A percentile compares a stretch with the other conserved stretches of the same genome.
These are phyloP conservation scores for Euphrasia arctica DNA, from an alignment of 305 asterid species.

Conservation along the genomic window DNA sequence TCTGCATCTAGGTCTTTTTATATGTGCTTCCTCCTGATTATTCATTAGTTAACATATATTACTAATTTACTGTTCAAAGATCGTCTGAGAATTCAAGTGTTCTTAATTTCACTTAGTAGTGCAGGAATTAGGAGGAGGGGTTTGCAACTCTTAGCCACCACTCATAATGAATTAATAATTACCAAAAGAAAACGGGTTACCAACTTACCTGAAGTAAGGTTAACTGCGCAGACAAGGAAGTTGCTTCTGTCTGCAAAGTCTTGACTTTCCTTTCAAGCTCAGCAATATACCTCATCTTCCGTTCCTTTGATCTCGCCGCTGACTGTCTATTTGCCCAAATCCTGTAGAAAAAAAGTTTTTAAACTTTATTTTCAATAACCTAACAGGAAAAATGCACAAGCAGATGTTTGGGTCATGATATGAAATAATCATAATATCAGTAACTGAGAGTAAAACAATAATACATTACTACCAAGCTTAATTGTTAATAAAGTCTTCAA, in stretches of 20 bases:
- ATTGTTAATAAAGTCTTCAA: slow-evolving; percentile 2
- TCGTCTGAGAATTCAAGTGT: background rate
- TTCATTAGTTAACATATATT: background rate
- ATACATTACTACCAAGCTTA: background rate
- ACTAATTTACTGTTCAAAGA: background rate
- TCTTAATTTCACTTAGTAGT: slow-evolving; percentile 7
- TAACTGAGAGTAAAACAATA: background rate
- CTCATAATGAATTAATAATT: slow-evolving; percentile 18
- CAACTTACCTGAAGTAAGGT: slow-evolving; percentile 79
- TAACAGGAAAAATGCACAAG: slow-evolving; percentile 19
- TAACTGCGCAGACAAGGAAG: slow-evolving; percentile 92
- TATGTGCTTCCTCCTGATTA: background rate
- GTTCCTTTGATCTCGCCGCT: slow-evolving; percentile 97
- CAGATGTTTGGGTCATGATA: slow-evolving; percentile 9
- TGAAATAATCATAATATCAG: slow-evolving; percentile 15
- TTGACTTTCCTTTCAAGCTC: slow-evolving; percentile 99
- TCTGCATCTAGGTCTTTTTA: background rate
- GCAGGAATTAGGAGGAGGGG: background rate
- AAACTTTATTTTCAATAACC: slow-evolving; percentile 11
- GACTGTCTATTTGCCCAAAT: slow-evolving; percentile 99
- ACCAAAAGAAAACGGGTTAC: slow-evolving; percentile 10
- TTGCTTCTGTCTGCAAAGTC: slow-evolving; percentile 93
- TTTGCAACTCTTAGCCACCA: slow-evolving; percentile 4
- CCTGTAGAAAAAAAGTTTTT: slow-evolving; percentile 37
- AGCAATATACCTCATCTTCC: slow-evolving; percentile 96